phyloP scores from a whole-genome alignment of 306 rosid genomes.

The Carpinus fangiana region DNA sequence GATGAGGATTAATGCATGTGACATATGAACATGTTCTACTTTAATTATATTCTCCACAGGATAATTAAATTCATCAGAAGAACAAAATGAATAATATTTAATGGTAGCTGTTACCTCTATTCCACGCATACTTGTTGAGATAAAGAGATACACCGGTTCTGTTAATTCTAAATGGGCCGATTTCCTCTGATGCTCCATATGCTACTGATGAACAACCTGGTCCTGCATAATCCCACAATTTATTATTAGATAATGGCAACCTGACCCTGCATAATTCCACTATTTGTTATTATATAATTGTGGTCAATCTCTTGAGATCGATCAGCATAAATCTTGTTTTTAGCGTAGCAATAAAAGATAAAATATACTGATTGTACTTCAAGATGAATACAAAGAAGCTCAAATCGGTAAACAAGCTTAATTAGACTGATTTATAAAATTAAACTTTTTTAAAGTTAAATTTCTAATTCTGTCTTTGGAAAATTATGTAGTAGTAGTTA shows the following conservation, averaged over 20 bases:
- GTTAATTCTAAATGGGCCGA: slow-evolving; percentile 77
- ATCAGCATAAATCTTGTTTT: no score
- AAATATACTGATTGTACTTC: no score
- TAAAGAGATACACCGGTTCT: slow-evolving; percentile 62
- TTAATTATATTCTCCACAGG: neutral
- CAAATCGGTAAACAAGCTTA: no score
- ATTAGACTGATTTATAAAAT: no score
- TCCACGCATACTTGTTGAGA: slow-evolving; percentile 73
- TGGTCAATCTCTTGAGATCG: no score
- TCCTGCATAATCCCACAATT: slow-evolving; percentile 39
- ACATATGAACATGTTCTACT: neutral
- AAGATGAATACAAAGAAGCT: no score
- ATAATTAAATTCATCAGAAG: neutral
- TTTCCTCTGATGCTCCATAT: slow-evolving; percentile 93
- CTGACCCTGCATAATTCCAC: slow-evolving; percentile 59
- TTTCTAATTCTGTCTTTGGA: no score
- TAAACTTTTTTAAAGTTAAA: no score
- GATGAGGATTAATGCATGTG: neutral
- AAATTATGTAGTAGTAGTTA: no score
- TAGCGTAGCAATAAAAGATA: no score
- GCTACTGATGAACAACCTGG: slow-evolving; percentile 91
- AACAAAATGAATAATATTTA: neutral
- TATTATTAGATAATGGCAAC: slow-evolving; percentile 30
- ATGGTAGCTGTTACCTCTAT: slow-evolving; percentile 47
- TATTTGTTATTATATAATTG: neutral